phyloP scores from a whole-genome alignment of 345 rosid species.

The Euphorbia pulcherrima region DNA sequence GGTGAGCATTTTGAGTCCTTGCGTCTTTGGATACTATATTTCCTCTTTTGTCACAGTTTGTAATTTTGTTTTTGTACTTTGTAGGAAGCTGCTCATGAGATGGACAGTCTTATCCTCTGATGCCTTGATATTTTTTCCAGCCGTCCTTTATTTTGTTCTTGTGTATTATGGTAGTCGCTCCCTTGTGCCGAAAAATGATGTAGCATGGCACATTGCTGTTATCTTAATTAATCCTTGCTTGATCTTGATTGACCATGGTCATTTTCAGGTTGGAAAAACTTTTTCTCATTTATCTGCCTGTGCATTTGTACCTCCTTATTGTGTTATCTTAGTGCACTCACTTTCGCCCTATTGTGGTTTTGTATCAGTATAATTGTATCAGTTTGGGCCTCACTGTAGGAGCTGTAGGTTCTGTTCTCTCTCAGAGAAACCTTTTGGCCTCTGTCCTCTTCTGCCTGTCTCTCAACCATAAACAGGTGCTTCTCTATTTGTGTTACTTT shows the following conservation, averaged over 20 bases:
- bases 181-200: slow-evolving; percentile 33
- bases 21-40: not conserved
- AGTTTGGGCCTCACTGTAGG: slow-evolving; percentile 82
- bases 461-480: slow-evolving; percentile 93
- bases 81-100: slow-evolving; percentile 88
- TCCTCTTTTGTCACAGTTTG: not conserved
- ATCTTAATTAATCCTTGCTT: slow-evolving; percentile 76
- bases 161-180: slow-evolving; percentile 35
- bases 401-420: slow-evolving; percentile 76
- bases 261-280: slow-evolving; percentile 72
- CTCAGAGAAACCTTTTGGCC: slow-evolving; percentile 55
- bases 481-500: slow-evolving; percentile 4
- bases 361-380: slow-evolving; percentile 82
- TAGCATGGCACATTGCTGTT: slow-evolving; percentile 67
- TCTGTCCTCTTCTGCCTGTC: slow-evolving; percentile 70
- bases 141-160: slow-evolving; percentile 57
- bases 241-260: slow-evolving; percentile 88
- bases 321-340: slow-evolving; percentile 7
- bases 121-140: slow-evolving; percentile 71
- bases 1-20: slow-evolving; percentile 34
- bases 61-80: slow-evolving; percentile 12
- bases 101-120: slow-evolving; percentile 89
- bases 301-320: not conserved
- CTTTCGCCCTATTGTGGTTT: slow-evolving; percentile 19
- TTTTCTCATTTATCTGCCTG: not conserved